Evolutionary conservation across 106 monocot species (phyloP), one percentile per base, ranked within the genome.

Genomic region (Posidonia australis): DNA sequence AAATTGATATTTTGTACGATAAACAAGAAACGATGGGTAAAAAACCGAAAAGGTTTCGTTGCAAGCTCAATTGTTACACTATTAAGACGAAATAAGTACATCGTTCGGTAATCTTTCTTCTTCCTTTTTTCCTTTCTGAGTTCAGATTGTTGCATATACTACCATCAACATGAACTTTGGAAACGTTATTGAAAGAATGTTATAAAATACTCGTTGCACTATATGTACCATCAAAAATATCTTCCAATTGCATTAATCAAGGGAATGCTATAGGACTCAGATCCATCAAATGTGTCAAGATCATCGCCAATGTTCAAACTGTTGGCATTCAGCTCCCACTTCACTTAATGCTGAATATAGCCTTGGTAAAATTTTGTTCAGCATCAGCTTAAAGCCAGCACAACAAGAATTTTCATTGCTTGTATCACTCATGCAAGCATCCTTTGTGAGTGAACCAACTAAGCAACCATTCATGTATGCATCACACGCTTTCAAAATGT

Each of bases 401-500:
- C 68, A 75, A 48, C 60, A 70, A 16, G 75, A 63, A 26, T 68
- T 51, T 18, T 46, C 55, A 29, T 45, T 28, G n/a, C 58, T 75
- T 45, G 52, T 31, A 5, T 60, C 68, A 14, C 24, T 75, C n/a
- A 46, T 16, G 14, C 68, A 75, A 54, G 68, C 60, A 62, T 75
- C 75, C 19, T 45, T 68, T 20, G 67, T 75, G 23, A 75, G 51
- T 20, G 75, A 68, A 21, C 75, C 75, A 21, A 75, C 68, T 19
- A 44, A 25, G 14, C 75, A 68, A 14, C 75, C 75, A 18, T 62
- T 68, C 60, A 62, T 62, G 62, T 75, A 75, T 3, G 75, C 61
- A 63, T 75, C 68, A 68, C 75, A 75, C 13, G 75, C 75, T 60
- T 75, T 75, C 36, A 75, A 30, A 68, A 75, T 68, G 28, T 62